Conservation (phyloP, 2,329 filamentous ascomycete species). For the Immersiporthe knoxdaviesiana region DNA sequence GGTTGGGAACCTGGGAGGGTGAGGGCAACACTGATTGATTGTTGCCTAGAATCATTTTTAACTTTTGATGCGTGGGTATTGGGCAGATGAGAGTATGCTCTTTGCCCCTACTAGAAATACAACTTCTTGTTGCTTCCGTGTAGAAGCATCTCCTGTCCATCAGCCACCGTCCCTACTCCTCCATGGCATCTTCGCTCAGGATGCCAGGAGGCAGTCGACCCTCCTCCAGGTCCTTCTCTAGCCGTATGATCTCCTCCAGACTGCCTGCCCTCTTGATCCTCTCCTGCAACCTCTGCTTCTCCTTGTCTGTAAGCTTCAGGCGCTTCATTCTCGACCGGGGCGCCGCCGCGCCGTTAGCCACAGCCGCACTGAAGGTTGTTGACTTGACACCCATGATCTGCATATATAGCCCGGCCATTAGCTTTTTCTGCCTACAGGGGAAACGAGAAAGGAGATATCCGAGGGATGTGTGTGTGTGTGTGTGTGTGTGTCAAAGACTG, state of each 20-base stretch:
- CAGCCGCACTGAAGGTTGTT: conserved; percentile 65
- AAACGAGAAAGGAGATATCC: background rate
- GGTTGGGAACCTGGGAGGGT: background rate
- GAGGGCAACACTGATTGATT: background rate
- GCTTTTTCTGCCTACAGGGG: conserved; percentile 12
- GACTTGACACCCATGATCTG: conserved; percentile 86
- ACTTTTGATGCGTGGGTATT: background rate
- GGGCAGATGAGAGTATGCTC: background rate
- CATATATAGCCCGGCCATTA: conserved; percentile 36
- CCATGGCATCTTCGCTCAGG: conserved; percentile 59
- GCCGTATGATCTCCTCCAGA: conserved; percentile 81
- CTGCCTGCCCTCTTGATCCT: conserved; percentile 88
- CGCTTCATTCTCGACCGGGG: conserved; percentile 67
- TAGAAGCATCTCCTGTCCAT: background rate
- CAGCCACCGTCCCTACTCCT: conserved; percentile 62
- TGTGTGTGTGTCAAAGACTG: conserved; percentile 15
- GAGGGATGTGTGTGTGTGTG: no score
- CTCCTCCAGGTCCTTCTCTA: conserved; percentile 93
- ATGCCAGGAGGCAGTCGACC: conserved; percentile 78
- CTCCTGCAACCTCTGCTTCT: conserved; percentile 83
- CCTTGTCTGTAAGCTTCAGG: conserved; percentile 84
- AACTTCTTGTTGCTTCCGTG: background rate
- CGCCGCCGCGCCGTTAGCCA: conserved; percentile 49
- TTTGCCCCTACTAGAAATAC: conserved; percentile 7
- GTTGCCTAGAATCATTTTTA: background rate